Evolutionary conservation across 2,329 filamentous ascomycete genomes (phyloP).

Genomic region (Herpotrichia juniperi): DNA sequence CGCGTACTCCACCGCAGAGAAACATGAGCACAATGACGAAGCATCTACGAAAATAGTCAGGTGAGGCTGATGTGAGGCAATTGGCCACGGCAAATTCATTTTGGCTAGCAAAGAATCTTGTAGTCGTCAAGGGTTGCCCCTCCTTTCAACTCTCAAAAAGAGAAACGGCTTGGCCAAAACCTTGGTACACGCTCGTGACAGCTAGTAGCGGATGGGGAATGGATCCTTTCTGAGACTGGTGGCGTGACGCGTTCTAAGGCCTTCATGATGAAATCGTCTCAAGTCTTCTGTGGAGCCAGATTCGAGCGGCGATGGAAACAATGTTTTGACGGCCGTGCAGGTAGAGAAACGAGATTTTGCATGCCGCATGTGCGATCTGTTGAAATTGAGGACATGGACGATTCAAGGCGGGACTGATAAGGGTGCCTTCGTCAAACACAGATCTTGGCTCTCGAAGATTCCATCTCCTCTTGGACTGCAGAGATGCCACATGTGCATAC

Average conservation of each 20-base stretch:
- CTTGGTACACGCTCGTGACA: background rate
- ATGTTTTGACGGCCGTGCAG: slow-evolving; percentile 1
- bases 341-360: background rate
- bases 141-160: background rate
- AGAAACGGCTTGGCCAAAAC: background rate
- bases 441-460: too few species aligned
- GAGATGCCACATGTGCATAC: too few species aligned
- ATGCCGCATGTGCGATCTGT: too few species aligned
- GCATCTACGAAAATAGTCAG: background rate
- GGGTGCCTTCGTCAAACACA: too few species aligned
- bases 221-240: background rate
- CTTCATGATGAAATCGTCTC: background rate
- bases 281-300: background rate
- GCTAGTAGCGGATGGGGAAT: background rate
- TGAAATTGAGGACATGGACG: too few species aligned
- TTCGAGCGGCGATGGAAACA: background rate
- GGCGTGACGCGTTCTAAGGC: background rate
- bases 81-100: background rate
- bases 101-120: background rate
- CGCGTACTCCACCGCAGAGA: background rate
- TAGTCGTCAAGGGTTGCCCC: background rate
- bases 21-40: slow-evolving; percentile 1
- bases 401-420: too few species aligned
- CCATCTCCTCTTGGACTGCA: too few species aligned
- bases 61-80: slow-evolving; percentile 1